Evolutionary conservation across 2,329 filamentous ascomycete genomes (phyloP), one percentile per base, ranked within the genome.

Genomic region (Talaromyces piceae): DNA sequence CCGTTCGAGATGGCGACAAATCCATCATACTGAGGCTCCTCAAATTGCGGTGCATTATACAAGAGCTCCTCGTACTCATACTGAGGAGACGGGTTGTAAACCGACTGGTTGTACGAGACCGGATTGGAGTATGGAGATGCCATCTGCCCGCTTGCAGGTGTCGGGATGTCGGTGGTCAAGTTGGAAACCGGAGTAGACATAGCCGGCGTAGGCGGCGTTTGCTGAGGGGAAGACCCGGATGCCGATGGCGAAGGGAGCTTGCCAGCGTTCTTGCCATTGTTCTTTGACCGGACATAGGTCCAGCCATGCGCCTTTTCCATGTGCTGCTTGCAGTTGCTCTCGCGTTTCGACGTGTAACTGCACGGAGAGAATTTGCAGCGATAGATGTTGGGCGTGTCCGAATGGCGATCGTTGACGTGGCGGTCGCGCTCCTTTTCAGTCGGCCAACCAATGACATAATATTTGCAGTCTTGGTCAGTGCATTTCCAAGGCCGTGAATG

Each of bases 401-500:
- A 91, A 73, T 98, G 93, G 74, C 94, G 95, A 75, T 98, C 93
- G 68, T 96, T 96, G 70, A 89, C 81, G 69, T 98, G 93, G 49
- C 93, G 87, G 61, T 95, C 91, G 71, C 91, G 87, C 73, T 97
- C 93, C 73, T 98, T 97, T 72, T 97, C 91, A 0, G 93, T 97
- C 4, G 93, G 91, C 87, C 91, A 97, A 46, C 93, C 93, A 61
- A 87, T 83, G 28, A 86, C 80, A 67, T 87, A 83, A 70, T 95
- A 97, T 67, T 94, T 95, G 86, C 93, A 97, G 43, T 81, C 83
- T 37, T 79, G 65, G 20, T 88, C 76, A 5, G 83, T 80, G 70
- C 93, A 98, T 76, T 98, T 98, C 87, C 88, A 96, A 8, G 91
- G 93, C 30, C 93, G 87, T 51, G 88, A 90, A 69, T 98, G 93